Percentiles rank a stretch among this genome's conserved stretches.
Conservation (phyloP, 2,329 filamentous ascomycete species). For the Aureobasidium sp. region DNA sequence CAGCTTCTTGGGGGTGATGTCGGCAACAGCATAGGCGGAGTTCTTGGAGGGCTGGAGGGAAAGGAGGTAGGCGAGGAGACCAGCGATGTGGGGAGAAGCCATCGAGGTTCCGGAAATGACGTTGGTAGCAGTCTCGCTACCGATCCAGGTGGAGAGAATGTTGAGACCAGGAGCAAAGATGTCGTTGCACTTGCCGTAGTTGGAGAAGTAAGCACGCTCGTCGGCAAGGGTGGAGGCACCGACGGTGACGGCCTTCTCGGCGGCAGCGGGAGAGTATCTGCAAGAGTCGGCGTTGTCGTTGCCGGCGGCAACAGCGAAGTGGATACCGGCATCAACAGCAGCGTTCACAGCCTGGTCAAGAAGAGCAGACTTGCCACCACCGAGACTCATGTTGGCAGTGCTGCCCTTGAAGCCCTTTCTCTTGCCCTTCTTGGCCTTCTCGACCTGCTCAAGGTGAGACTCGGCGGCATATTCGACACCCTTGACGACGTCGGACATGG, state of each 20-base stretch:
- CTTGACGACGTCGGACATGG: conserved; percentile 98
- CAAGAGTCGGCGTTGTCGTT: conserved; percentile 99
- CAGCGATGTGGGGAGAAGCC: conserved; percentile 94
- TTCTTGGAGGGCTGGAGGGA: conserved; percentile 87
- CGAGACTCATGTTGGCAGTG: conserved; percentile 98
- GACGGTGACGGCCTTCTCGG: conserved; percentile 86
- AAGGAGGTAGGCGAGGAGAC: conserved; percentile 95
- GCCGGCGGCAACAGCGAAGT: conserved; percentile 96
- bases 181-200: conserved; percentile 98
- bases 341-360: conserved; percentile 92
- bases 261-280: conserved; percentile 96
- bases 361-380: conserved; percentile 90
- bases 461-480: conserved; percentile 92
- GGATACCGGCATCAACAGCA: conserved; percentile 81
- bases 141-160: conserved; percentile 98
- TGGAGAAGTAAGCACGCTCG: conserved; percentile 99
- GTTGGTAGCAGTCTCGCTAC: conserved; percentile 92
- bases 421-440: conserved; percentile 76
- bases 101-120: conserved; percentile 99
- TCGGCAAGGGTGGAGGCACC: conserved; percentile 90
- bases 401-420: conserved; percentile 97
- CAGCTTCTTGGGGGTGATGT: conserved; percentile 87
- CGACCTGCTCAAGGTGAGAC: conserved; percentile 67
- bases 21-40: conserved; percentile 83
- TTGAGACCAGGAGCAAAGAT: conserved; percentile 97